phyloP scores from a whole-genome alignment of 257 asterid genomes.

The Solanum chiquidenum region DNA sequence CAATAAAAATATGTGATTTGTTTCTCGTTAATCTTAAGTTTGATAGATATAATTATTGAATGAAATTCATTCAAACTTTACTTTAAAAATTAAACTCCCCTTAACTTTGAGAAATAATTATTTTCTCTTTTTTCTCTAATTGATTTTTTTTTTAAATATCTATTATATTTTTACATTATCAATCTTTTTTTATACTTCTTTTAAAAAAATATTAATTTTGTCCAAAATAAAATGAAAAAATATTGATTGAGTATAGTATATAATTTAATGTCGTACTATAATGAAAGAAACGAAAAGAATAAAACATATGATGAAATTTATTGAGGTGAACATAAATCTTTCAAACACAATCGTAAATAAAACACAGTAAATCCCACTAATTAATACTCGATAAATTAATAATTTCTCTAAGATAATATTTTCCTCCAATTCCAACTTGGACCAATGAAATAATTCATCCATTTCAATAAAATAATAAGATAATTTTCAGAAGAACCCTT shows the following conservation, averaged over 20 bases:
- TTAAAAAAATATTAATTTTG: too few relatives aligned
- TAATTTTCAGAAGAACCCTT: too few relatives aligned
- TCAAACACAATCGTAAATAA: too few relatives aligned
- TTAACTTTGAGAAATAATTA: neutral
- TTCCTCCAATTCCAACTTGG: neutral
- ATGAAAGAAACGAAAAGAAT: too few relatives aligned
- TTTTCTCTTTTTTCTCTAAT: too few relatives aligned
- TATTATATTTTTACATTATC: neutral
- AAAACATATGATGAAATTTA: neutral
- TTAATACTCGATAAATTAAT: too few relatives aligned
- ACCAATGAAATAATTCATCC: neutral
- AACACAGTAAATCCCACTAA: neutral
- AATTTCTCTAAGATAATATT: neutral
- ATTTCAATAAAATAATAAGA: neutral
- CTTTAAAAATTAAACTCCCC: neutral
- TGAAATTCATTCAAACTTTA: neutral
- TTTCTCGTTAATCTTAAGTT: neutral
- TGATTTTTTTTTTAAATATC: too few relatives aligned
- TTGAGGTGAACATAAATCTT: neutral
- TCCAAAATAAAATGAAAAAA: neutral
- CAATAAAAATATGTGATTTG: neutral
- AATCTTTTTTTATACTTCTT: neutral
- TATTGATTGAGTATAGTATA: too few relatives aligned
- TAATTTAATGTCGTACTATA: too few relatives aligned
- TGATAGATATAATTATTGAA: neutral